These are phyloP conservation scores for Diaporthe aspalathi DNA, from an alignment of 2,329 filamentous ascomycete species.

Conservation along the genomic window DNA sequence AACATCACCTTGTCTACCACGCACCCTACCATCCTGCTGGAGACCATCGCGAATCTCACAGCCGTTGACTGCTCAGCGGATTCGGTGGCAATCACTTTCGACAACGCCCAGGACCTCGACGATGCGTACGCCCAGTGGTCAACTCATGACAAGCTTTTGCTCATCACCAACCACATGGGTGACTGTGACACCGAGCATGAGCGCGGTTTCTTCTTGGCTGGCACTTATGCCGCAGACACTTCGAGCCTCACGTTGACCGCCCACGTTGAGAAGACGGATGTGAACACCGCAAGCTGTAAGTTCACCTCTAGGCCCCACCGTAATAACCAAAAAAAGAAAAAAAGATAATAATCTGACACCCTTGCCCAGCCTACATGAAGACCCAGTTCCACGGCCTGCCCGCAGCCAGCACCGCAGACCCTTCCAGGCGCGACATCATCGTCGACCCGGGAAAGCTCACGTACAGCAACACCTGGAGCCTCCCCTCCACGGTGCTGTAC, in stretches of 20 bases:
- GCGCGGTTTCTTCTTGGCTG: slow-evolving; percentile 35
- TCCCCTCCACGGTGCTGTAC: slow-evolving; percentile 28
- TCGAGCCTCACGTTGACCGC: slow-evolving; percentile 23
- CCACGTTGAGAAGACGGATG: slow-evolving; percentile 21
- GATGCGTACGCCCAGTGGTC: slow-evolving; percentile 32
- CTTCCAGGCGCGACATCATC: slow-evolving; percentile 20
- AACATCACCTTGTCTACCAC: slow-evolving; percentile 27
- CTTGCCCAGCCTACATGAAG: slow-evolving; percentile 29
- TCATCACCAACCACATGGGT: slow-evolving; percentile 35
- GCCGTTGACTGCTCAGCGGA: slow-evolving; percentile 29
- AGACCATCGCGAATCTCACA: slow-evolving; percentile 25
- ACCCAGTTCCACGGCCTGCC: slow-evolving; percentile 34
- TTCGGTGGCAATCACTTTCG: slow-evolving; percentile 28
- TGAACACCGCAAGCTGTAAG: slow-evolving; percentile 20
- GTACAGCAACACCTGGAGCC: slow-evolving; percentile 22
- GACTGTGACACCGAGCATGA: slow-evolving; percentile 35
- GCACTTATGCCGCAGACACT: not conserved
- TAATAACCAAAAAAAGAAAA: no score
- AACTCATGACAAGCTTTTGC: slow-evolving; percentile 18
- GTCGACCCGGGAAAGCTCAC: slow-evolving; percentile 22
- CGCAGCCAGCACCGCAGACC: slow-evolving; percentile 13
- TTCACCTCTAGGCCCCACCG: no score
- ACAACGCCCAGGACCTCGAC: slow-evolving; percentile 14
- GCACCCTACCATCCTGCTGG: slow-evolving; percentile 26
- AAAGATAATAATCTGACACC: not conserved